Evolutionary conservation across 805 yeast genomes (phyloP), one percentile per base, ranked within the genome.

Genomic region (Candida coleopterorum): DNA sequence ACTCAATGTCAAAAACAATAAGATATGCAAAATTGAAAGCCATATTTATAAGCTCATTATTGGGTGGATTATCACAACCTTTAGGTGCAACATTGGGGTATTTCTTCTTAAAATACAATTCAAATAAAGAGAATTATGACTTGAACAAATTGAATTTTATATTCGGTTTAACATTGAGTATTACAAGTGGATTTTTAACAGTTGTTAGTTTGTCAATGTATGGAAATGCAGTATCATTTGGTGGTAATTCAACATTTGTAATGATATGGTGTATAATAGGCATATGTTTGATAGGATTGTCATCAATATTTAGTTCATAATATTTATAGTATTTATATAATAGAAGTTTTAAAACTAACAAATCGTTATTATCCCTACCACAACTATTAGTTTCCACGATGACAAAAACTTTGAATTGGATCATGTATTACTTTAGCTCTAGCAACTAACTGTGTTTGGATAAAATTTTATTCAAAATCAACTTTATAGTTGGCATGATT

Each of bases 51-150:
- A 74, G 89, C 11, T 77, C 85, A 1, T 37, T 80, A 0, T 60
- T 90, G 12, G 97, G 96, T 4, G 89, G 90, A 0, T 67, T 78
- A 2, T 79, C 96, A 2, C 97, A 89, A 53, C 96, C 97, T 0
- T 45, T 86, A 12, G 98, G 98, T 15, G 97, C 96, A 0, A 47
- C 81, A 0, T 42, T 82, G 2, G 97, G 94, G 0, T 71, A 70
- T 46, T 44, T 73, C 5, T 64, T 82, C 22, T 43, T 66, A 37
- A 34, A 41, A 8, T 60, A 74, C 37, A 60, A 55, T 31, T 58
- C 63, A 8, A 31, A 37, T 25, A 18, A 50, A 48, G 26, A 38
- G 22, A 18, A 50, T 48, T 37, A 43, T 25, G 61, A 64, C 11
- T 36, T 58, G 10, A 50, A 55, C 9, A 49, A 55, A 23, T 56